These are phyloP conservation scores for Hansenula sp. DNA, from an alignment of 1,139 yeast genomes.

Conservation along the genomic window DNA sequence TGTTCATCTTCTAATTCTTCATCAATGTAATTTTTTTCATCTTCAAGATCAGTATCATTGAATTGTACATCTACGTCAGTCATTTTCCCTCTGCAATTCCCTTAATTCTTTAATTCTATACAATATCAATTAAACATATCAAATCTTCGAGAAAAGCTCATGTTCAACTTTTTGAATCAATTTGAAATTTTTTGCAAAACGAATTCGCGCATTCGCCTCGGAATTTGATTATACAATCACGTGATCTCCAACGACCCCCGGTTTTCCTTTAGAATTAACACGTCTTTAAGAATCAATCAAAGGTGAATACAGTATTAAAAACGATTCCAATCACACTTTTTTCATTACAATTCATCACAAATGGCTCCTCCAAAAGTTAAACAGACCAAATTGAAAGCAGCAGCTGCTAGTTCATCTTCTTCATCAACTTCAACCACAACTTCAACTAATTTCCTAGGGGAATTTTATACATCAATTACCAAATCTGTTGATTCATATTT, in stretches of 20 bases:
- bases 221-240: no score
- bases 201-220: no score
- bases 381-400: neutral
- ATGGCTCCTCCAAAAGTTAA: neutral
- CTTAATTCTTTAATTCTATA: no score
- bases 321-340: neutral
- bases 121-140: neutral
- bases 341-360: neutral
- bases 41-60: slow-evolving; percentile 21
- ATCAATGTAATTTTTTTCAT: slow-evolving; percentile 17
- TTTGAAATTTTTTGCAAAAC: no score
- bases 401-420: slow-evolving; percentile 1
- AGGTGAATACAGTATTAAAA: neutral
- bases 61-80: neutral
- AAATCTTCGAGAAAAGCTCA: no score
- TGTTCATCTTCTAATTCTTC: slow-evolving; percentile 27
- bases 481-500: slow-evolving; percentile 46
- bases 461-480: slow-evolving; percentile 43
- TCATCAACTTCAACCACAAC: neutral
- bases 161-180: no score
- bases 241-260: no score
- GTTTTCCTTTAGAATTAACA: no score
- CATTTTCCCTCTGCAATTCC: neutral
- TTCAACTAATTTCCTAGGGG: slow-evolving; percentile 24
- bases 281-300: no score